Base-by-base conservation (phyloP, 1,139 yeast species). In the Eremothecium cymbalariae region DNA sequence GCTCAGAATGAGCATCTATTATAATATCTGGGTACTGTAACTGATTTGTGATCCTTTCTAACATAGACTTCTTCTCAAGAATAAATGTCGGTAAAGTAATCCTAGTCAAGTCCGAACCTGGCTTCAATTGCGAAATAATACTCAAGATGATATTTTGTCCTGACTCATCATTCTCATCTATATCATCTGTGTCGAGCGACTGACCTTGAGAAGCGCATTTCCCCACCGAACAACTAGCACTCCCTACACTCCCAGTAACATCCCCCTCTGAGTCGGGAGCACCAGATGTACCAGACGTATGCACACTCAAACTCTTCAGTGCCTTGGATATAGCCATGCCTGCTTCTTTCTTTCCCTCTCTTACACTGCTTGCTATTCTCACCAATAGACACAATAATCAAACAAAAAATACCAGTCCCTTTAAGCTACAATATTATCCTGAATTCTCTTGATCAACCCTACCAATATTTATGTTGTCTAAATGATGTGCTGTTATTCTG, bases 61-160 rank as follows among this genome's bases (percentile, higher is more conserved):
- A 66, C 98, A 90, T 88, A 3, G 95, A 83, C 60, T 88, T 90
- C 57, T 94, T 81, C 60, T 90, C 98, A 35, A 90, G 68, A 36
- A 90, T 85, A 51, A 90, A 90, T 0, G 98, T 90, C 2, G 98
- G 98, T 35, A 90, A 68, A 0, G 98, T 88, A 46, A 90, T 90
- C 50, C 86, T 73, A 1, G 95, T 70, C 42, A 90, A 67, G 55
- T 90, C 98, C 44, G 84, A 77, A 1, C 97, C 97, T 0, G 94
- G 95, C 47, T 95, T 74, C 53, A 90, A 68, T 60, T 88, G 97
- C 14, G 94, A 67, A 39, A 90, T 88, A 38, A 90, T 84, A 9
- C 90, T 85, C 67, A 83, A 66, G 37, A 90, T 64, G 35, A 90
- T 85, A 34, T 77, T 80, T 58, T 86, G 95, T 18, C 88, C 88